Evolutionary conservation across 441 rosid species (phyloP).

Genomic region (Isatis lusitanica): DNA sequence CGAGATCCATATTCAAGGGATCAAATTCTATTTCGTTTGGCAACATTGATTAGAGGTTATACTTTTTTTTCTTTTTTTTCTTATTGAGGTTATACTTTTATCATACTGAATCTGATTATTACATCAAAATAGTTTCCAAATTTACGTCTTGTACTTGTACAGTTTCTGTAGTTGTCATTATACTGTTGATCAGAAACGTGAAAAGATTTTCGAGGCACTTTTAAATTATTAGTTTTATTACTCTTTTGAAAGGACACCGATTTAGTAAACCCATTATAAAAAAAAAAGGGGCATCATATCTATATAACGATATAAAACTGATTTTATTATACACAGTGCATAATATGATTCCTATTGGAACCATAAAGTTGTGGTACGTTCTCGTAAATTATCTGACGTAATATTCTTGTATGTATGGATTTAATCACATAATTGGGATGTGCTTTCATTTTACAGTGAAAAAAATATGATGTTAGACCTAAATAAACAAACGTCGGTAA

Average conservation of each 20-base stretch:
- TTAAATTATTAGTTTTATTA: too few relatives aligned
- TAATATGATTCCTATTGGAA: not conserved
- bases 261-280: too few relatives aligned
- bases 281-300: too few relatives aligned
- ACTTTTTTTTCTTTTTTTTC: too few relatives aligned
- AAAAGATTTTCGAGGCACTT: not conserved
- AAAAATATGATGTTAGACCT: not conserved
- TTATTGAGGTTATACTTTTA: not conserved
- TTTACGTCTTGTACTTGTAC: not conserved
- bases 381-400: not conserved
- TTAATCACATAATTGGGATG: not conserved
- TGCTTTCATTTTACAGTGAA: not conserved
- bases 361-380: not conserved
- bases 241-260: too few relatives aligned
- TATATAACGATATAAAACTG: too few relatives aligned
- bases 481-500: not conserved
- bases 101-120: not conserved
- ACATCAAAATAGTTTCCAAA: not conserved
- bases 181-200: not conserved
- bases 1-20: not conserved
- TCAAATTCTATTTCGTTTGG: not conserved
- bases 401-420: not conserved
- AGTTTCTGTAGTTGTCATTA: not conserved
- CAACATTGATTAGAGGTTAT: too few relatives aligned
- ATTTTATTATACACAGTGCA: too few relatives aligned